Percentiles rank a stretch among this genome's conserved stretches.
phyloP scores from a whole-genome alignment of 441 rosid genomes.

The Raphanus hybrid region DNA sequence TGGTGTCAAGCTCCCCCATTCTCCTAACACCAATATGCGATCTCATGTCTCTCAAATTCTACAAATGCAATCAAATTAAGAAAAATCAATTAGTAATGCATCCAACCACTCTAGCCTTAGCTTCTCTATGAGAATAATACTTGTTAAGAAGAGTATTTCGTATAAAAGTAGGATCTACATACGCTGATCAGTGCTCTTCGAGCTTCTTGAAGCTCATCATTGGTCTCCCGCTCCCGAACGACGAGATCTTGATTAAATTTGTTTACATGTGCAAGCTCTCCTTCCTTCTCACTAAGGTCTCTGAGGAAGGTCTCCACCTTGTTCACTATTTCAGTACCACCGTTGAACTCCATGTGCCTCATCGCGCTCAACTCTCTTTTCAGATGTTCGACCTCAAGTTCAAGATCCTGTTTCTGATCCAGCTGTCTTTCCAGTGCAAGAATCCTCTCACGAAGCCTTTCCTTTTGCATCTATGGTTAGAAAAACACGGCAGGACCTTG shows the following conservation, averaged over 20 bases:
- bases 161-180: conserved; percentile 23
- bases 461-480: conserved; percentile 72
- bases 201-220: conserved; percentile 91
- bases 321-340: conserved; percentile 65
- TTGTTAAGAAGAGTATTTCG: no score
- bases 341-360: conserved; percentile 68
- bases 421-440: conserved; percentile 70
- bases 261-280: conserved; percentile 69
- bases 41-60: conserved; percentile 42
- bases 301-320: conserved; percentile 63
- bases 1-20: conserved; percentile 91
- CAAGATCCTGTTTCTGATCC: conserved; percentile 83
- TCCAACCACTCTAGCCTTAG: no score
- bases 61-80: conserved; percentile 5
- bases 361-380: conserved; percentile 68
- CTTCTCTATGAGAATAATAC: no score
- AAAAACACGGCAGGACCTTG: conserved; percentile 26
- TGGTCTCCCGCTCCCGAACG: conserved; percentile 81
- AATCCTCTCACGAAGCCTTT: conserved; percentile 69
- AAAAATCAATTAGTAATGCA: not conserved
- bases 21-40: conserved; percentile 75
- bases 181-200: conserved; percentile 83
- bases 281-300: conserved; percentile 83
- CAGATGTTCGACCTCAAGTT: conserved; percentile 78
- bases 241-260: conserved; percentile 77